These are phyloP conservation scores for Lachnellula subtilissima DNA, from an alignment of 2,329 filamentous ascomycete genomes.

Conservation along the genomic window DNA sequence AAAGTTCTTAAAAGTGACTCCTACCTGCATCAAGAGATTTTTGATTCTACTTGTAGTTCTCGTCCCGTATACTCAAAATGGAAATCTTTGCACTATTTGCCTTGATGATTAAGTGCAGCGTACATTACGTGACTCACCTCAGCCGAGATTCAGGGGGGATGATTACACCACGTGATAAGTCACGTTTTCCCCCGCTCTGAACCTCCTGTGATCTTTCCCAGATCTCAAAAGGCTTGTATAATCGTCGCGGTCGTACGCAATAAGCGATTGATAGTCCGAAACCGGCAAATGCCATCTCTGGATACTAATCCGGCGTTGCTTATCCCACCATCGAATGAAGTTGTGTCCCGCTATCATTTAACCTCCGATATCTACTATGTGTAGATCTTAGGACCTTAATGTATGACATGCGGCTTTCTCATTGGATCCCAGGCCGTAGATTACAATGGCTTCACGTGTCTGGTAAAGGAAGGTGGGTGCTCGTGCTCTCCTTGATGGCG, in stretches of 20 bases:
- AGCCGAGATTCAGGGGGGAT: too few relatives aligned
- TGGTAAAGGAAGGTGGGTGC: background rate
- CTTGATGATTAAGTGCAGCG: too few relatives aligned
- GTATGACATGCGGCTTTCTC: background rate
- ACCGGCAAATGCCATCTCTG: background rate
- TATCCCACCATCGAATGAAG: background rate
- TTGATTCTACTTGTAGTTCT: too few relatives aligned
- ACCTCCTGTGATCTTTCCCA: too few relatives aligned
- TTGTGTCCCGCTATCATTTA: constrained; percentile 1
- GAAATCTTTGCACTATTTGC: too few relatives aligned
- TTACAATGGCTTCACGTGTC: background rate
- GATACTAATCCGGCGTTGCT: background rate
- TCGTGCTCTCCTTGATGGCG: background rate
- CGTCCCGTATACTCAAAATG: too few relatives aligned
- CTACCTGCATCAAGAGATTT: too few relatives aligned
- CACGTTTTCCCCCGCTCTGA: too few relatives aligned
- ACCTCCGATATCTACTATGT: background rate
- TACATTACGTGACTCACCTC: too few relatives aligned
- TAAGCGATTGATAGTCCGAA: background rate
- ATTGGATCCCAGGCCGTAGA: background rate
- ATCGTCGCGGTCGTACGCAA: background rate
- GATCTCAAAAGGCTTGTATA: background rate
- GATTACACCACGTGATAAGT: too few relatives aligned
- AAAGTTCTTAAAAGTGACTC: too few relatives aligned
- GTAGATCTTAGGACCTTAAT: constrained; percentile 4